These are phyloP conservation scores for Arxiozyma heterogenica DNA, from an alignment of 1,139 yeast species.

Conservation along the genomic window DNA sequence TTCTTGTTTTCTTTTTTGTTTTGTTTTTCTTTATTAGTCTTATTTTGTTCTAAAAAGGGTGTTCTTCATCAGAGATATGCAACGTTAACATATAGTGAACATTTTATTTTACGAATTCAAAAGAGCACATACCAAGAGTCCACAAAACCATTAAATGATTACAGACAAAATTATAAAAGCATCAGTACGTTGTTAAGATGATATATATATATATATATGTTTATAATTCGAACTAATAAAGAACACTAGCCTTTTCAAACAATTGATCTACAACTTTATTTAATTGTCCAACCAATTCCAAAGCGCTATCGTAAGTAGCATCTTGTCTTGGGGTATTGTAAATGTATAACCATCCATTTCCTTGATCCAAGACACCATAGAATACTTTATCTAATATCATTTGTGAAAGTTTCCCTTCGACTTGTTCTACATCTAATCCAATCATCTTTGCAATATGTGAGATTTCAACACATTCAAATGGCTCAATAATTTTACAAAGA, in stretches of 20 bases:
- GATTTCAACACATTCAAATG: slow-evolving; percentile 89
- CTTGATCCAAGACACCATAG: slow-evolving; percentile 94
- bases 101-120: no score
- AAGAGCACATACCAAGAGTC: no score
- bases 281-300: slow-evolving; percentile 80
- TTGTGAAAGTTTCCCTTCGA: slow-evolving; percentile 89
- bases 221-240: slow-evolving; percentile 36
- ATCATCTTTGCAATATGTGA: slow-evolving; percentile 80
- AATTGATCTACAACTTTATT: slow-evolving; percentile 82
- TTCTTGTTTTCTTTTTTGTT: no score
- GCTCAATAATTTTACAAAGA: slow-evolving; percentile 87
- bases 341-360: slow-evolving; percentile 92
- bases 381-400: slow-evolving; percentile 94
- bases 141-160: neutral
- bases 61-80: no score
- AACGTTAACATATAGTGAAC: no score
- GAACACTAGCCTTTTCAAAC: slow-evolving; percentile 84
- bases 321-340: slow-evolving; percentile 86
- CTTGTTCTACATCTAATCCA: slow-evolving; percentile 80
- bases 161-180: neutral
- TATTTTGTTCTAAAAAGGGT: no score
- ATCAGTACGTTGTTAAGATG: neutral
- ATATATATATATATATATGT: neutral
- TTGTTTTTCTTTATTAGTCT: no score
- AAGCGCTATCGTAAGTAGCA: slow-evolving; percentile 79